Evolutionary conservation across 2,329 filamentous ascomycete genomes (phyloP).

Genomic region (Colletotrichum karsti): DNA sequence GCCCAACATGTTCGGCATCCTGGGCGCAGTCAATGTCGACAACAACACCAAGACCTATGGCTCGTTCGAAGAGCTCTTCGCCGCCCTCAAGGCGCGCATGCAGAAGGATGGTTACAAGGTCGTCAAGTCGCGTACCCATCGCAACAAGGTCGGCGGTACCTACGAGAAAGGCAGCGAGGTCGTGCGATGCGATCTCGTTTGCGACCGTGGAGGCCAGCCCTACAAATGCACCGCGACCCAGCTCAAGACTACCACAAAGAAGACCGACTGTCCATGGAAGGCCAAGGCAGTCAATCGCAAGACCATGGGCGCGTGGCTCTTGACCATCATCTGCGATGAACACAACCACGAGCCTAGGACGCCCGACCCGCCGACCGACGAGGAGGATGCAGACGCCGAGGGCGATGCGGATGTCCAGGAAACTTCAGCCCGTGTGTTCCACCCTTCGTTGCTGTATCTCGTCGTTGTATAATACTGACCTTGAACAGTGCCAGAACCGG

Average conservation of each 20-base stretch:
- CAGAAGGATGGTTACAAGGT: slow-evolving; percentile 55
- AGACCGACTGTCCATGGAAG: slow-evolving; percentile 55
- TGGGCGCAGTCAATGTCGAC: slow-evolving; percentile 46
- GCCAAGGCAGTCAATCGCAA: slow-evolving; percentile 54
- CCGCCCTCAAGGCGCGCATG: slow-evolving; percentile 49
- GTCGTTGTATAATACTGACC: neutral
- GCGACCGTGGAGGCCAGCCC: slow-evolving; percentile 52
- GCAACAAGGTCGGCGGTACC: slow-evolving; percentile 48
- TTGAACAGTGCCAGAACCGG: slow-evolving; percentile 1
- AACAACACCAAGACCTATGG: slow-evolving; percentile 41
- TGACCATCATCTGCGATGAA: slow-evolving; percentile 52
- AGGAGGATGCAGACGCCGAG: slow-evolving; percentile 42
- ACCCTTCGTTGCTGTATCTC: neutral
- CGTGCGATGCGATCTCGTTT: slow-evolving; percentile 54
- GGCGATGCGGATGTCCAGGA: slow-evolving; percentile 34
- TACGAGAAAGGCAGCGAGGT: slow-evolving; percentile 52
- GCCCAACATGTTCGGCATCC: slow-evolving; percentile 51
- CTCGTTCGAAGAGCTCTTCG: slow-evolving; percentile 52
- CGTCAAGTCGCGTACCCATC: slow-evolving; percentile 53
- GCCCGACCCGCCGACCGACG: slow-evolving; percentile 48
- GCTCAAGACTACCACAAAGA: slow-evolving; percentile 55
- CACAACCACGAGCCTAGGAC: slow-evolving; percentile 55
- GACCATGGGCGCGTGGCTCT: slow-evolving; percentile 52
- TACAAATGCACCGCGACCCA: slow-evolving; percentile 54
- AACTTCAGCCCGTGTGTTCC: slow-evolving; percentile 19